These are phyloP conservation scores for Fusarium sp. DNA, from an alignment of 2,329 filamentous ascomycete species.

Conservation along the genomic window DNA sequence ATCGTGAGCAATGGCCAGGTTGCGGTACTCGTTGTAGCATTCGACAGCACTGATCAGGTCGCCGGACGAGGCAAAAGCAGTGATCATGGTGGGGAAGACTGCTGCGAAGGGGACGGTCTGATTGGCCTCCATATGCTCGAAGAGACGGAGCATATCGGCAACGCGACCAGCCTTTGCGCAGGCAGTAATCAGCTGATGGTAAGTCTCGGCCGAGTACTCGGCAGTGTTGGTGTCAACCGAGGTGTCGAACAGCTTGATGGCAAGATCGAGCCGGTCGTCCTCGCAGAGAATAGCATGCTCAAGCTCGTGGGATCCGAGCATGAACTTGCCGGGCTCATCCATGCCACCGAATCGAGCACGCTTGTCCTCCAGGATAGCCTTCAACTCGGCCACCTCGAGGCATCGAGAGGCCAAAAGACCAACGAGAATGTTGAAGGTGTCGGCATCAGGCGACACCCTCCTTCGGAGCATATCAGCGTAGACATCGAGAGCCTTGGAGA, in stretches of 20 bases:
- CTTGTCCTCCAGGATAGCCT: conserved; percentile 78
- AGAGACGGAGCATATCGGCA: conserved; percentile 88
- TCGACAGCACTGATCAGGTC: conserved; percentile 89
- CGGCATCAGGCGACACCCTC: conserved; percentile 78
- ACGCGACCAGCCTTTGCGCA: conserved; percentile 83
- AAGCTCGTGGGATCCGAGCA: conserved; percentile 85
- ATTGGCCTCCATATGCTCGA: conserved; percentile 86
- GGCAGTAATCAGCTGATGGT: conserved; percentile 83
- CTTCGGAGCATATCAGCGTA: conserved; percentile 96
- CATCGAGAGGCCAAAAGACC: conserved; percentile 81
- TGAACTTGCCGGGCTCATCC: conserved; percentile 83
- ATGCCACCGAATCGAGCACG: conserved; percentile 84
- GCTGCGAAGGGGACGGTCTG: conserved; percentile 77
- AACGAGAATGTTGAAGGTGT: conserved; percentile 89
- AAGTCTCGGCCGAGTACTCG: conserved; percentile 81
- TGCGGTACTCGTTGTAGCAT: conserved; percentile 94
- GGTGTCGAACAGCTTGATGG: conserved; percentile 83
- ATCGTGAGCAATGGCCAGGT: conserved; percentile 84
- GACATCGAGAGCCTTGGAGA: conserved; percentile 90
- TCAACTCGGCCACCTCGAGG: conserved; percentile 76
- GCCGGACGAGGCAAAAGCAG: conserved; percentile 82
- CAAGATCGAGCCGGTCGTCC: conserved; percentile 85
- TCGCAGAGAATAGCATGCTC: conserved; percentile 86
- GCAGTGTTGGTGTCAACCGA: conserved; percentile 69
- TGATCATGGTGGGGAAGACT: conserved; percentile 92